Percentiles rank a stretch among this genome's conserved stretches.
These are phyloP conservation scores for Boechera stricta DNA, from an alignment of 345 rosid species.

Conservation along the genomic window DNA sequence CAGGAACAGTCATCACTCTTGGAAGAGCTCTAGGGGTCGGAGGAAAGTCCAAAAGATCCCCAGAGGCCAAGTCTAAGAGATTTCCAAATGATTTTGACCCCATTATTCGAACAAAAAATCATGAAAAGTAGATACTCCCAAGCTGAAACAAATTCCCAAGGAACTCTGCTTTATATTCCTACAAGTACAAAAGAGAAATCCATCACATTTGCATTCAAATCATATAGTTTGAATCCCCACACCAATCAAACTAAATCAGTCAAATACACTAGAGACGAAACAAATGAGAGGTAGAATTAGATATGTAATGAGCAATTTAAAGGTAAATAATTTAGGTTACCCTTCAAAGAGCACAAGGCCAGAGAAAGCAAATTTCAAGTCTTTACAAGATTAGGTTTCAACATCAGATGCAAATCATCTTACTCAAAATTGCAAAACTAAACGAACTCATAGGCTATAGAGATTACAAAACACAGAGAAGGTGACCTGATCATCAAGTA, in stretches of 20 bases:
- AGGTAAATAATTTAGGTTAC: neutral
- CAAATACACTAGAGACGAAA: neutral
- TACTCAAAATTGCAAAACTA: neutral
- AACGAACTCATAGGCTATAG: neutral
- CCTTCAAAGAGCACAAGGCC: neutral
- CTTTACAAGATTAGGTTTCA: neutral
- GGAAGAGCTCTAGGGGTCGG: constrained; percentile 62
- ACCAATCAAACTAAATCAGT: constrained; percentile 16
- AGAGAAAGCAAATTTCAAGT: neutral
- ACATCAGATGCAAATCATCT: constrained; percentile 1
- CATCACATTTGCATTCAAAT: constrained; percentile 17
- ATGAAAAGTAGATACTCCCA: constrained; percentile 30
- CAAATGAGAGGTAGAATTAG: neutral
- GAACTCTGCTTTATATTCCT: constrained; percentile 21
- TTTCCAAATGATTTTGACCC: constrained; percentile 69
- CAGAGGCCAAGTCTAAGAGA: constrained; percentile 67
- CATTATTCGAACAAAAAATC: constrained; percentile 45
- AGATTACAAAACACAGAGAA: constrained; percentile 15
- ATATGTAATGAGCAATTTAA: too few relatives aligned
- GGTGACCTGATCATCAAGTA: constrained; percentile 1
- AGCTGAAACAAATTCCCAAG: constrained; percentile 6
- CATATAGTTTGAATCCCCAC: neutral
- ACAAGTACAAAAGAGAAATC: constrained; percentile 1
- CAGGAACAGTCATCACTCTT: constrained; percentile 61
- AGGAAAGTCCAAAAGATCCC: constrained; percentile 61